These are phyloP conservation scores for Ophiostoma quercus DNA, from an alignment of 2,329 filamentous ascomycete species.

Conservation along the genomic window DNA sequence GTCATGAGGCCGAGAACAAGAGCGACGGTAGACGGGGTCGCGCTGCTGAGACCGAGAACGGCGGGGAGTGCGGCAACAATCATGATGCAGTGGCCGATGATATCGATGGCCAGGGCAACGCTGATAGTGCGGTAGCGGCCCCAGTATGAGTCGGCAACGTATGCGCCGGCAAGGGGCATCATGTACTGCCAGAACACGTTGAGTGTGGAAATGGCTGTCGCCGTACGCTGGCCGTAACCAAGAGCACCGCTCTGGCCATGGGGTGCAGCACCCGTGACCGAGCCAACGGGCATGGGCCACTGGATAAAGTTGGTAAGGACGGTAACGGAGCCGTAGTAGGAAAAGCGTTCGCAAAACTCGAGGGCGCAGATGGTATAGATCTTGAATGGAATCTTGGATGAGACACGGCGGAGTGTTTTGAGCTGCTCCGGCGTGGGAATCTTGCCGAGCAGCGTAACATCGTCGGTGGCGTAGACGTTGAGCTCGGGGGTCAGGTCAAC, in stretches of 20 bases:
- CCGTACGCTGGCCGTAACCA: slow-evolving; percentile 39
- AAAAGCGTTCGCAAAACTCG: slow-evolving; percentile 67
- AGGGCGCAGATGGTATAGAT: slow-evolving; percentile 61
- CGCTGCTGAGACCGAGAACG: not conserved
- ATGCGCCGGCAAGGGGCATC: slow-evolving; percentile 53
- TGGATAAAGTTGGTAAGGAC: slow-evolving; percentile 61
- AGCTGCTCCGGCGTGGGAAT: slow-evolving; percentile 4
- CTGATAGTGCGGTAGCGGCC: slow-evolving; percentile 66
- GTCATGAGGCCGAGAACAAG: not conserved
- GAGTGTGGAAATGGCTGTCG: slow-evolving; percentile 35
- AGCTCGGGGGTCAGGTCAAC: not conserved
- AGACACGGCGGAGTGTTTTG: slow-evolving; percentile 36
- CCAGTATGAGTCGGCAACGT: slow-evolving; percentile 51
- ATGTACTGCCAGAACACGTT: slow-evolving; percentile 56
- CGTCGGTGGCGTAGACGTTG: slow-evolving; percentile 1
- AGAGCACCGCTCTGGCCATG: slow-evolving; percentile 48
- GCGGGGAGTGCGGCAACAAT: slow-evolving; percentile 3
- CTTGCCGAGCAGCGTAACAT: not conserved
- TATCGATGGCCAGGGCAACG: slow-evolving; percentile 54
- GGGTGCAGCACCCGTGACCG: slow-evolving; percentile 46
- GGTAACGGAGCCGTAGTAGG: slow-evolving; percentile 63
- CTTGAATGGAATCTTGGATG: slow-evolving; percentile 52
- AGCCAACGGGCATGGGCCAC: slow-evolving; percentile 50
- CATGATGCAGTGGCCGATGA: slow-evolving; percentile 37
- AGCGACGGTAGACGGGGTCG: not conserved